A percentile compares a stretch with the other conserved stretches of the same genome.
Conservation (phyloP, 2,329 filamentous ascomycete species). For the Aureobasidium sp. region DNA sequence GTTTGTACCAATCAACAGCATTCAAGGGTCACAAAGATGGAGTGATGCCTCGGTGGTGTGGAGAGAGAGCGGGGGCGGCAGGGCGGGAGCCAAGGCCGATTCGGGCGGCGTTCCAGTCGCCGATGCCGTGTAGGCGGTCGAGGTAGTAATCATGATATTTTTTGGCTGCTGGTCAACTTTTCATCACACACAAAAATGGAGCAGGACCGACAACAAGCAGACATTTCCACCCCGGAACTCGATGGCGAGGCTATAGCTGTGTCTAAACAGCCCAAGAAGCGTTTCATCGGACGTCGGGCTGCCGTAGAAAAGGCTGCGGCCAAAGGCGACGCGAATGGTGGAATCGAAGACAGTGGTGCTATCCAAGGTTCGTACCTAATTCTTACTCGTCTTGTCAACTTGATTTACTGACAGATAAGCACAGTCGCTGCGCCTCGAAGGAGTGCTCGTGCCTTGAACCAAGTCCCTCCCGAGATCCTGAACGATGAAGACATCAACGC, state of each 20-base stretch:
- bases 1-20: neutral
- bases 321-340: slow-evolving; percentile 32
- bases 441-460: slow-evolving; percentile 74
- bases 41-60: neutral
- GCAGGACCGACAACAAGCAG: slow-evolving; percentile 61
- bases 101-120: neutral
- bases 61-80: slow-evolving; percentile 1
- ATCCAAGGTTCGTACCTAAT: slow-evolving; percentile 53
- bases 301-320: slow-evolving; percentile 54
- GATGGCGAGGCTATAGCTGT: slow-evolving; percentile 39
- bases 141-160: neutral
- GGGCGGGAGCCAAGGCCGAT: neutral
- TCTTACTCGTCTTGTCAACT: too few species aligned
- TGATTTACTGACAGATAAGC: neutral
- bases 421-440: slow-evolving; percentile 64
- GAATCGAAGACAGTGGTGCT: slow-evolving; percentile 53
- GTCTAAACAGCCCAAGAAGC: slow-evolving; percentile 71
- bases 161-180: neutral
- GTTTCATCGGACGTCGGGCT: slow-evolving; percentile 78
- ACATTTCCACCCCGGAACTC: slow-evolving; percentile 62
- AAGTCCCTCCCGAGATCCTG: slow-evolving; percentile 79
- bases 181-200: slow-evolving; percentile 51
- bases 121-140: neutral
- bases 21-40: neutral
- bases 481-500: slow-evolving; percentile 78